Conservation (phyloP, 1,284 basidiomycete genomes). For the Apiotrichum siamense region DNA sequence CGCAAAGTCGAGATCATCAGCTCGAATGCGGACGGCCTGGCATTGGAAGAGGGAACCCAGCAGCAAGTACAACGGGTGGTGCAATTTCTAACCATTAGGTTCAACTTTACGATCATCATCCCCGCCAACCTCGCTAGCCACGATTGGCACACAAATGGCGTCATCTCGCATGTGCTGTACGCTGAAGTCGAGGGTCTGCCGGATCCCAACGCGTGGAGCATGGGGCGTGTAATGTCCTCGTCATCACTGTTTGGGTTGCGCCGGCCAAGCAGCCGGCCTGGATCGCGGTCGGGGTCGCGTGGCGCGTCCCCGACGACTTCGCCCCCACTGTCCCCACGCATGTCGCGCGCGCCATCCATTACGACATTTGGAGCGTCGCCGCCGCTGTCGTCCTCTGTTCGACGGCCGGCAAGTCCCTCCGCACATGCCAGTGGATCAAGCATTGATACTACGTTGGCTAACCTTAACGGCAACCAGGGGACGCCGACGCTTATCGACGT, state of each 20-base stretch:
- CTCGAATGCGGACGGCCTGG: conserved; percentile 22
- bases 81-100: neutral
- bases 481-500: too few species aligned
- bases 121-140: conserved; percentile 25
- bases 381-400: neutral
- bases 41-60: conserved; percentile 22
- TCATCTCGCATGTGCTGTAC: conserved; percentile 21
- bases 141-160: conserved; percentile 30
- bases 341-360: neutral
- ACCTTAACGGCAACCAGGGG: too few species aligned
- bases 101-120: conserved; percentile 20
- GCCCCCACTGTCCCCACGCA: neutral
- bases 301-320: neutral
- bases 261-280: neutral
- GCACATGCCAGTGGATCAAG: too few species aligned
- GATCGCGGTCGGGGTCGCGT: neutral
- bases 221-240: neutral
- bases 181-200: conserved; percentile 26
- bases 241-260: conserved; percentile 12
- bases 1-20: conserved; percentile 20
- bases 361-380: neutral
- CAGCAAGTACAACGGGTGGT: conserved; percentile 10
- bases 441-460: too few species aligned
- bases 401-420: neutral
- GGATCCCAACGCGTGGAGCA: neutral